Percentiles rank a stretch among this genome's conserved stretches.
Evolutionary conservation across 768 basidiomycete species (phyloP).

Genomic region (Cyathus striatus): DNA sequence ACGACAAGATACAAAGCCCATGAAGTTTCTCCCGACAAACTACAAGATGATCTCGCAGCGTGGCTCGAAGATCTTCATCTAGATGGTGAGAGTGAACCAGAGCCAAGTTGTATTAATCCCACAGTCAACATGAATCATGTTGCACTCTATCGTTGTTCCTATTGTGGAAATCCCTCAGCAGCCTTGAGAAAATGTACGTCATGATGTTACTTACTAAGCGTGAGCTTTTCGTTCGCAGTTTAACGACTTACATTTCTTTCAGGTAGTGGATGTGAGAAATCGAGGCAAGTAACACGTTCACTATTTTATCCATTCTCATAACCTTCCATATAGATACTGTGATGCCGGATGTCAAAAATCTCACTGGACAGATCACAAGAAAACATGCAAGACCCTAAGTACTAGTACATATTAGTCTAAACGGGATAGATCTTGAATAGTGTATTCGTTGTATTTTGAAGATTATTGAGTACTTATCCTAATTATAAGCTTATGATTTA

Average conservation of each 20-base stretch:
- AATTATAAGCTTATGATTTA: too few relatives aligned
- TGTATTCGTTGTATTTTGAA: too few relatives aligned
- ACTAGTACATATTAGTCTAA: too few relatives aligned
- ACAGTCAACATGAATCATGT: conserved; percentile 45
- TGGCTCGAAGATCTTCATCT: conserved; percentile 50
- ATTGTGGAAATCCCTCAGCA: conserved; percentile 61
- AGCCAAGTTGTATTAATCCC: conserved; percentile 30
- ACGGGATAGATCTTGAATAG: too few relatives aligned
- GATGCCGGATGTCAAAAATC: conserved; percentile 33
- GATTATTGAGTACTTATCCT: too few relatives aligned
- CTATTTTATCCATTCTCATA: background rate
- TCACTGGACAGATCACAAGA: conserved; percentile 36
- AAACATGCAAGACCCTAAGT: conserved; percentile 15
- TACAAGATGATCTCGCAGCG: conserved; percentile 51
- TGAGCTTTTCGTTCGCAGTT: background rate
- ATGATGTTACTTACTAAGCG: conserved; percentile 5
- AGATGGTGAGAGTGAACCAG: conserved; percentile 24
- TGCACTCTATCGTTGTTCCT: conserved; percentile 55
- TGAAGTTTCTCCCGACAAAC: conserved; percentile 24
- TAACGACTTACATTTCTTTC: background rate
- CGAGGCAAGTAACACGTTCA: conserved; percentile 10
- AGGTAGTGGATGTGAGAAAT: conserved; percentile 20
- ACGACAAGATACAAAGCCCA: conserved; percentile 19
- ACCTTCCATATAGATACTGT: conserved; percentile 32
- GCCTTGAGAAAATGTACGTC: conserved; percentile 43